Evolutionary conservation across 2,329 filamentous ascomycete genomes (phyloP).

Genomic region (Periconia sp.): DNA sequence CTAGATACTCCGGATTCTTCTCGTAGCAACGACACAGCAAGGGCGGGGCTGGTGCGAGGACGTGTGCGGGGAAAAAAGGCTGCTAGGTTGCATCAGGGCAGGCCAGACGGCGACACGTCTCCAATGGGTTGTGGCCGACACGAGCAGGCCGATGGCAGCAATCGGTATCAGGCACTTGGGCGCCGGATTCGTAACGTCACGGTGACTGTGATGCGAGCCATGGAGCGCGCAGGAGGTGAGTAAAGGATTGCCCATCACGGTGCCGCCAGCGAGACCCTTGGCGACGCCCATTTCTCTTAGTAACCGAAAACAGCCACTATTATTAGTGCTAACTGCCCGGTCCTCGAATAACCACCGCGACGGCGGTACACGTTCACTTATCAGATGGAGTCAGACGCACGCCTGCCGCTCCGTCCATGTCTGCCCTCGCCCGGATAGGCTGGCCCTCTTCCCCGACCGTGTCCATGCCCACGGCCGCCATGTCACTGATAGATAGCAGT

Average conservation of each 20-base stretch:
- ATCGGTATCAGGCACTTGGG: conserved; percentile 6
- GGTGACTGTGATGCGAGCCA: conserved; percentile 11
- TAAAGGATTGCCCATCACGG: conserved; percentile 1
- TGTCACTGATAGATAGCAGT: too few relatives aligned
- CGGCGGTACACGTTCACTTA: conserved; percentile 2
- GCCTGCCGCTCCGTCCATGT: not conserved
- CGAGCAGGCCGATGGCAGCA: not conserved
- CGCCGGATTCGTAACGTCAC: too few relatives aligned
- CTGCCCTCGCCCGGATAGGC: not conserved
- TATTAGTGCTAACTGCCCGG: conserved; percentile 3
- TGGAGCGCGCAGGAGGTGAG: conserved; percentile 2
- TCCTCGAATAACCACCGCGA: not conserved
- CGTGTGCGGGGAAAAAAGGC: not conserved
- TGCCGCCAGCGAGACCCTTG: conserved; percentile 5
- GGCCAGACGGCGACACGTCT: not conserved
- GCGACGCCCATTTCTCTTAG: conserved; percentile 12
- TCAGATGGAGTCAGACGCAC: not conserved
- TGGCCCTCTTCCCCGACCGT: conserved; percentile 1
- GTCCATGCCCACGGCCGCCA: too few relatives aligned
- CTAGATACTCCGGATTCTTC: too few relatives aligned
- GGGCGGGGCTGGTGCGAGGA: not conserved
- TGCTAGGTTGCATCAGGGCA: not conserved
- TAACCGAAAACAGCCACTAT: conserved; percentile 14
- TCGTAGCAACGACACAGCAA: too few relatives aligned
- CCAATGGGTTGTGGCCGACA: not conserved